Evolutionary conservation across 2,329 filamentous ascomycete genomes (phyloP).

Genomic region (Fusarium newnesense): DNA sequence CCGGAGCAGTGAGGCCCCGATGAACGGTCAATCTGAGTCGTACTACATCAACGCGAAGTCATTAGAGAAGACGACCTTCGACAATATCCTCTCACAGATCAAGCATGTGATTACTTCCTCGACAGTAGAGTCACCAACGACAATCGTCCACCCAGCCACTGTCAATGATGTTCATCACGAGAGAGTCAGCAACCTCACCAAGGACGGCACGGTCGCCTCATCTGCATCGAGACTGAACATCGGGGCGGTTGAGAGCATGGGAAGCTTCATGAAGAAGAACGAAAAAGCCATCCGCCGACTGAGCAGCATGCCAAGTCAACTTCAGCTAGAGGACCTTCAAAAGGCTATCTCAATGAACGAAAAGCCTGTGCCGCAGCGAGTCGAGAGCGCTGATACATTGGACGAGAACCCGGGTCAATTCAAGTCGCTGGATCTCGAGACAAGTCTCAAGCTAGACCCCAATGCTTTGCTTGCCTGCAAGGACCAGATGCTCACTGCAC

Average conservation of each 20-base stretch:
- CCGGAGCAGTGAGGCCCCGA: slow-evolving; percentile 23
- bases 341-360: neutral
- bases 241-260: slow-evolving; percentile 20
- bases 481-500: slow-evolving; percentile 1
- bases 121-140: neutral
- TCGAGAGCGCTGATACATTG: rapidly evolving
- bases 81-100: slow-evolving; percentile 33
- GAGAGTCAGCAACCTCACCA: neutral
- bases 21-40: neutral
- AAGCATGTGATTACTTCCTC: slow-evolving; percentile 18
- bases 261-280: slow-evolving; percentile 34
- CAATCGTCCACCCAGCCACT: neutral
- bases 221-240: slow-evolving; percentile 11
- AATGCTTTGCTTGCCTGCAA: neutral
- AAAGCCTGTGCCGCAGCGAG: rapidly evolving
- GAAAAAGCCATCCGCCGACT: slow-evolving; percentile 28
- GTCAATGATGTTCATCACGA: slow-evolving; percentile 31
- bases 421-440: rapidly evolving
- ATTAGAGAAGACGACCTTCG: slow-evolving; percentile 31
- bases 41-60: slow-evolving; percentile 29
- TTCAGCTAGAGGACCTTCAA: slow-evolving; percentile 13
- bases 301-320: slow-evolving; percentile 16
- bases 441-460: rapidly evolving
- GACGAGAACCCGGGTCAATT: rapidly evolving
- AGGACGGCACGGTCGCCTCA: neutral